Base-by-base conservation (phyloP, 2,329 filamentous ascomycete genomes). In the Aspergillus tubingensis region DNA sequence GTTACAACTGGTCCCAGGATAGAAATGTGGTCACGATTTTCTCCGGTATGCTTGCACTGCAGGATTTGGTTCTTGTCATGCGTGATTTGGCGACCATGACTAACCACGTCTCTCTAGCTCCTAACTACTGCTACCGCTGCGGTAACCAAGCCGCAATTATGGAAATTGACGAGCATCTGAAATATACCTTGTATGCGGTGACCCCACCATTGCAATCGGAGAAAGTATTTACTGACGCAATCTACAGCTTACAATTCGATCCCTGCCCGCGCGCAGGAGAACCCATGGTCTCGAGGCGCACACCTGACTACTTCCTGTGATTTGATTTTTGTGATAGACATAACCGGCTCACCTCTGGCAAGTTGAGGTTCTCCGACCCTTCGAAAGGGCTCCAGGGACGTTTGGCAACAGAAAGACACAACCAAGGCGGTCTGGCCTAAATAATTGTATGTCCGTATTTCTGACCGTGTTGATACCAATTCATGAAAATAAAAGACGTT, bases 141-240 rank as follows among this genome's bases (percentile, higher is more conserved):
- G 95, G 95, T 75, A 99, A 99, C 80, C 95, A 98, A 80, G 95
- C 95, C 59, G 95, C 95, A n/a, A 98, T 99, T 78, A 99, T 99
- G 95, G 95, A 98, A 81, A 99, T 99, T 78, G 95, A 98, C 68
- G 95, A 99, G 81, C 93, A 98, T 78, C 82, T 99, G 76, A 98
- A 99, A 84, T 99, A 98, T 81, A 98, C 95, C 74, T 98, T 99
- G 94, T 97, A 86, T 79, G 92, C 88, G 30, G 41, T 49, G 32
- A 32, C 49, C n/a, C 32, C 39, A 49, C 19, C 25, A 21, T 61
- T 21, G 48, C 50, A 44, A n/a, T 41, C 56, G 54, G 56, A 61
- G 48, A 15, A 36, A 13, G 11, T 1, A 13, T 50, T 41, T 30
- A 60, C 59, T 63, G 38, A 56, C 54, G 19, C 48, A 49, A 36